Percentiles rank a stretch among this genome's conserved stretches.
Evolutionary conservation across 2,329 filamentous ascomycete species (phyloP).

Genomic region (Colletotrichum sp.): DNA sequence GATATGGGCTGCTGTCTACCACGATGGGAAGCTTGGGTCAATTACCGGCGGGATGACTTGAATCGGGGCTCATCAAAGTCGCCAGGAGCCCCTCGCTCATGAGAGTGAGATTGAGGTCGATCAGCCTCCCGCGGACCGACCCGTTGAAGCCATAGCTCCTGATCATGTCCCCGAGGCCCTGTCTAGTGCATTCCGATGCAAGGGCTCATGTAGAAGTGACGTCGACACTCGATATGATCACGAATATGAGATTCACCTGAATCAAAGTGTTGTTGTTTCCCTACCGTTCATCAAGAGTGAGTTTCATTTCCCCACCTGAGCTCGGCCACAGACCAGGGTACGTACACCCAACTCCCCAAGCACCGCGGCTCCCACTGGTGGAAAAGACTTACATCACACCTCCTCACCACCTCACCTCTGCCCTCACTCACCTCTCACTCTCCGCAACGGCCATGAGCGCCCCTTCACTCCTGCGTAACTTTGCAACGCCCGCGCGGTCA

Average conservation of each 20-base stretch:
- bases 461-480: background rate
- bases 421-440: background rate
- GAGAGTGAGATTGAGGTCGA: background rate
- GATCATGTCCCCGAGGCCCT: background rate
- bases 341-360: background rate
- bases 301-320: background rate
- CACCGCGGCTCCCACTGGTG: background rate
- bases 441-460: background rate
- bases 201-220: background rate
- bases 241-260: background rate
- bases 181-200: background rate
- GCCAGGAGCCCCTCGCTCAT: background rate
- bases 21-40: background rate
- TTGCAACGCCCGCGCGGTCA: background rate
- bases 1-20: background rate
- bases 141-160: background rate
- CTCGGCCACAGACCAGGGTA: slow-evolving; percentile 1
- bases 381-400: background rate
- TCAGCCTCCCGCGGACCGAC: background rate
- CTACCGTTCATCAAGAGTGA: background rate
- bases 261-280: background rate
- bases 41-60: background rate
- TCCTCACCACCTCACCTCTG: background rate
- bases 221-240: background rate
- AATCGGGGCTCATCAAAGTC: background rate